Conservation (phyloP, 345 rosid genomes). For the Nephelium lappaceum region DNA sequence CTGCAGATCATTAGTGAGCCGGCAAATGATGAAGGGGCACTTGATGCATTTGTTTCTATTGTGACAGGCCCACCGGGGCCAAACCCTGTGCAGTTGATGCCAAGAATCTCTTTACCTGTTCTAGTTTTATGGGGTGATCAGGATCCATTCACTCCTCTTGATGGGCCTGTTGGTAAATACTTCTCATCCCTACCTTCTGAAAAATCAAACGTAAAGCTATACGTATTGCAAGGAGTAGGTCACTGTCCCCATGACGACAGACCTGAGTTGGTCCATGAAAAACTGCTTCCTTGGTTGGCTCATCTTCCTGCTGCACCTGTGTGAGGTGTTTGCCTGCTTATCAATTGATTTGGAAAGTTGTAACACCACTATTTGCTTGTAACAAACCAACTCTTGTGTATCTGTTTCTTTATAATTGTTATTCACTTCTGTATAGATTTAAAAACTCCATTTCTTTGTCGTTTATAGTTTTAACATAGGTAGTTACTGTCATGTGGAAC, state of each 20-base stretch:
- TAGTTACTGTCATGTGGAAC: too few species aligned
- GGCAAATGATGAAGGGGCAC: conserved; percentile 77
- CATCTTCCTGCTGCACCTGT: conserved; percentile 34
- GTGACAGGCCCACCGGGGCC: conserved; percentile 98
- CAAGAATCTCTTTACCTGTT: conserved; percentile 54
- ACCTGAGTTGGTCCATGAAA: conserved; percentile 70
- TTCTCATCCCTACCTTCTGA: conserved; percentile 64
- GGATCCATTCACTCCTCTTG: conserved; percentile 83
- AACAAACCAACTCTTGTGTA: background rate
- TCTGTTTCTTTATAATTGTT: background rate
- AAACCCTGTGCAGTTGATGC: conserved; percentile 66
- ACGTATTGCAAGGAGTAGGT: conserved; percentile 74
- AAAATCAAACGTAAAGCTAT: conserved; percentile 59
- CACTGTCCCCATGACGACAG: conserved; percentile 92
- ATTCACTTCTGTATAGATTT: too few species aligned
- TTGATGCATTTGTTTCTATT: conserved; percentile 85
- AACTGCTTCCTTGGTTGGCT: conserved; percentile 81
- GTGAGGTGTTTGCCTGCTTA: background rate
- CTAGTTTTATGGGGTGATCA: conserved; percentile 83
- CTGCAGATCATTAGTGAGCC: conserved; percentile 80
- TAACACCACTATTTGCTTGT: background rate
- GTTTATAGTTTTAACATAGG: too few species aligned
- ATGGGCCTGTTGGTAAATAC: conserved; percentile 87
- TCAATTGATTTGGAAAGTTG: background rate
- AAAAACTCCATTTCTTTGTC: too few species aligned